Conservation (phyloP, 768 basidiomycete genomes). For the Gautieria morchelliformis region DNA sequence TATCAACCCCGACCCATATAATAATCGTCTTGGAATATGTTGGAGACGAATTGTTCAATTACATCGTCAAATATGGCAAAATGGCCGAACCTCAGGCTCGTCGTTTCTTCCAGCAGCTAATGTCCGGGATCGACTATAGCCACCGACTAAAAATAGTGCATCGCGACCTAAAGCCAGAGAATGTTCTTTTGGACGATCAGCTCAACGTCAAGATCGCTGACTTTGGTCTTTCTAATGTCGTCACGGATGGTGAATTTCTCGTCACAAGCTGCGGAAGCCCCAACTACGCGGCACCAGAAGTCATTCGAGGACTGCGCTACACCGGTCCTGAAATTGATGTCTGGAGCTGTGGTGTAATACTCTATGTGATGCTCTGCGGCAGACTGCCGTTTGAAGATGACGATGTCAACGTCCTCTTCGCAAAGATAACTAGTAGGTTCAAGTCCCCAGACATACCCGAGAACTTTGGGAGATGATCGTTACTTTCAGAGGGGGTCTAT, state of each 20-base stretch:
- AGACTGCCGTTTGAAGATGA: slow-evolving; percentile 96
- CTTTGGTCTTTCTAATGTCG: slow-evolving; percentile 93
- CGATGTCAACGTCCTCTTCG: slow-evolving; percentile 85
- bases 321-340: slow-evolving; percentile 98
- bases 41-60: slow-evolving; percentile 95
- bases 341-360: slow-evolving; percentile 96
- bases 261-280: slow-evolving; percentile 97
- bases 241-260: slow-evolving; percentile 92
- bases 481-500: slow-evolving; percentile 66
- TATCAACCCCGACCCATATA: slow-evolving; percentile 90
- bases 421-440: slow-evolving; percentile 80
- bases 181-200: slow-evolving; percentile 77
- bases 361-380: slow-evolving; percentile 96
- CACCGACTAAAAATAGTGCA: slow-evolving; percentile 96
- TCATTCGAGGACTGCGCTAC: slow-evolving; percentile 90
- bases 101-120: slow-evolving; percentile 96
- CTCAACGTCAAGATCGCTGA: slow-evolving; percentile 96
- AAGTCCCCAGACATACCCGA: background rate
- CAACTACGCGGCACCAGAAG: slow-evolving; percentile 98
- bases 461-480: background rate
- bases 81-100: slow-evolving; percentile 85
- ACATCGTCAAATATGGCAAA: slow-evolving; percentile 88
- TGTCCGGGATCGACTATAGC: slow-evolving; percentile 94
- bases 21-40: slow-evolving; percentile 98
- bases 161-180: slow-evolving; percentile 96